A percentile compares a stretch with the other conserved stretches of the same genome.
These are phyloP conservation scores for Globisporangium acanthophoron DNA, from an alignment of 352 stramenopile genomes.

Conservation along the genomic window DNA sequence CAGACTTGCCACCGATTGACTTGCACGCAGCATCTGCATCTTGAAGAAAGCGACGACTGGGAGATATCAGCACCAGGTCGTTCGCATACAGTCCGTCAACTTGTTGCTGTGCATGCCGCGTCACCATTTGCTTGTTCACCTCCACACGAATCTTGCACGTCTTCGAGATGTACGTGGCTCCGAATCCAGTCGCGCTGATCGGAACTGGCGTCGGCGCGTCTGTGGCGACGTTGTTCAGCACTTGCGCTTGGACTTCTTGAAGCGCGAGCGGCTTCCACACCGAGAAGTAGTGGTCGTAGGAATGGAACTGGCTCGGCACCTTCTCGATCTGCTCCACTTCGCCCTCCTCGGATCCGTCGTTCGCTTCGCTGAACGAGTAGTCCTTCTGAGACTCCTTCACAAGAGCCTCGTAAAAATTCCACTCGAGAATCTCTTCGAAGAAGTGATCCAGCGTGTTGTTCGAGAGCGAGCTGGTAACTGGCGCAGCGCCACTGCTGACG, in stretches of 20 bases:
- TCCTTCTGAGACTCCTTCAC: constrained; percentile 50
- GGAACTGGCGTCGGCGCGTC: constrained; percentile 46
- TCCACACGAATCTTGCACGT: constrained; percentile 73
- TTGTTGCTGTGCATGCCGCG: constrained; percentile 19
- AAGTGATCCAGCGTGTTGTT: constrained; percentile 76
- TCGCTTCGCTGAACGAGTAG: constrained; percentile 36
- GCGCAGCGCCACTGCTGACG: constrained; percentile 4
- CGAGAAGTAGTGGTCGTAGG: constrained; percentile 85
- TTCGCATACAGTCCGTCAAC: constrained; percentile 62
- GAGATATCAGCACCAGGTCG: constrained; percentile 72
- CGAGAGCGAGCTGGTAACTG: constrained; percentile 1
- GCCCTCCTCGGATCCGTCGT: constrained; percentile 70
- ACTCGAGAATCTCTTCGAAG: constrained; percentile 81
- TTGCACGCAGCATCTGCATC: constrained; percentile 20
- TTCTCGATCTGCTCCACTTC: constrained; percentile 51
- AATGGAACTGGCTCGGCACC: constrained; percentile 81
- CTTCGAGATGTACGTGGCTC: constrained; percentile 52
- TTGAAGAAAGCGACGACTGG: constrained; percentile 47
- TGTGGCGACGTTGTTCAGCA: constrained; percentile 70
- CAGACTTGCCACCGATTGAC: neutral
- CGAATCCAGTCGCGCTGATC: constrained; percentile 37
- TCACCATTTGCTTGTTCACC: constrained; percentile 32
- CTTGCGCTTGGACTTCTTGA: constrained; percentile 86
- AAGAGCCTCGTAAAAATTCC: constrained; percentile 67
- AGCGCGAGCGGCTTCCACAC: constrained; percentile 85